phyloP scores from a whole-genome alignment of 176 grass and related monocot species.

The Phragmites australis region DNA sequence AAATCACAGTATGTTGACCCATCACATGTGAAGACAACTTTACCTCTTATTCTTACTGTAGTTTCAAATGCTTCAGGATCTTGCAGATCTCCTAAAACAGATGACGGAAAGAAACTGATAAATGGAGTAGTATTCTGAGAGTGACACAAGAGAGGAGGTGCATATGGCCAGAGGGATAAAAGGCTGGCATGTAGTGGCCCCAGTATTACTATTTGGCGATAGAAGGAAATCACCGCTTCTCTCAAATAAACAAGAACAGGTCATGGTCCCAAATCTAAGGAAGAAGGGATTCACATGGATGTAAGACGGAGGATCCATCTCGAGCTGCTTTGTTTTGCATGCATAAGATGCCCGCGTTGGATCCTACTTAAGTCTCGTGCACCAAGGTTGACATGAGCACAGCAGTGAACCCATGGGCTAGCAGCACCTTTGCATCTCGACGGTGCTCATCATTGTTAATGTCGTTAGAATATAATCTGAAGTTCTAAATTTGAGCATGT shows the following conservation, averaged over 20 bases:
- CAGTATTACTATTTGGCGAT: slow-evolving; percentile 9
- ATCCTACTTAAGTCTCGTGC: slow-evolving; percentile 20
- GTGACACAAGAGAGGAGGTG: slow-evolving; percentile 37
- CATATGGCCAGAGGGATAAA: slow-evolving; percentile 10
- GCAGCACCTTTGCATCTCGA: slow-evolving; percentile 10
- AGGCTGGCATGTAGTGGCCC: background rate
- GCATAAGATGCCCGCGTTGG: slow-evolving; percentile 26
- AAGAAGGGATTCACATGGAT: slow-evolving; percentile 48
- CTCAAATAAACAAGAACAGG: slow-evolving; percentile 34
- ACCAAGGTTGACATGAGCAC: background rate
- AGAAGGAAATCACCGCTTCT: slow-evolving; percentile 28
- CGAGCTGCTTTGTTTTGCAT: slow-evolving; percentile 29
- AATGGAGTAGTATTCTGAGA: slow-evolving; percentile 30
- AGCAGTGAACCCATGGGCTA: background rate
- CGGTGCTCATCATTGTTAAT: slow-evolving; percentile 11
- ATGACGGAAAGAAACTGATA: background rate
- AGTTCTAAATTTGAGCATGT: slow-evolving; percentile 31
- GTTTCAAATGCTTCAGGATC: slow-evolving; percentile 36
- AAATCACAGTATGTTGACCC: slow-evolving; percentile 2
- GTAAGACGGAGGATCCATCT: slow-evolving; percentile 34
- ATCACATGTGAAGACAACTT: slow-evolving; percentile 32
- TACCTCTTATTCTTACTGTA: slow-evolving; percentile 21
- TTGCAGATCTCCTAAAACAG: slow-evolving; percentile 23
- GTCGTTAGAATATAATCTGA: slow-evolving; percentile 16
- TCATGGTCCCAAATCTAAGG: slow-evolving; percentile 24